Base-by-base conservation (phyloP, 768 basidiomycete genomes). In the Boletus vermiculosoides region DNA sequence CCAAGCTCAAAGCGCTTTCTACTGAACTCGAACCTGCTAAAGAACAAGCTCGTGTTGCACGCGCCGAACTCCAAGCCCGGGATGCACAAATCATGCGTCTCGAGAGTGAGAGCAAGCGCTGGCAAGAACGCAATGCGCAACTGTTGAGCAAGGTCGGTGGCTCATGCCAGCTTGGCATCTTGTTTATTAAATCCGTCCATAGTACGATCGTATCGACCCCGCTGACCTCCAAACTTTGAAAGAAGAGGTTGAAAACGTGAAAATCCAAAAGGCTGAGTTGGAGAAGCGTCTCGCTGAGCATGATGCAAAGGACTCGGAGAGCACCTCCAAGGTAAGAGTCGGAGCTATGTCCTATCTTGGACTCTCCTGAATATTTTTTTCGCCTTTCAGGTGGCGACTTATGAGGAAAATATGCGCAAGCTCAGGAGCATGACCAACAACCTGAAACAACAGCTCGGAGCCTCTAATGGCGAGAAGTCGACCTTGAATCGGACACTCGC, bases 131-230 rank as follows among this genome's bases (percentile, higher is more conserved):
- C 16, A 94, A 91, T 65, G 68, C 81, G 25, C 90, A 94, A 52
- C 74, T 95, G 23, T 77, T 95, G 49, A 85, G 79, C 74, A 94
- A 94, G 80, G 90, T 89, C 0, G 3, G 58, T 39, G 72, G 45
- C 22, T 13, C 54, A n/a, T 18, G 9, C 2, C n/a, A 9, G 1
- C 1, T 16, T 15, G 20, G 18, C 5, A 2, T 39, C 12, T 20
- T 30, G 37, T 50, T 37, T 23, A 31, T 64, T 23, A 50, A 56
- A 37, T 31, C 28, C 0, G 22, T 57, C 4, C 58, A 25, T 39
- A 92, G 89, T 93, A 93, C 66, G 91, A 94, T 63, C 89, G 92
- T 45, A 87, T 91, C 62, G 92, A 94, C 68, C 92, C 92, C 18
- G 84, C 87, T 3, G 92, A 94, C 65, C 77, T 94, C 37, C 89